Percentiles rank a stretch among this genome's conserved stretches.
These are phyloP conservation scores for Yueomyces sp. DNA, from an alignment of 805 yeast species.

Conservation along the genomic window DNA sequence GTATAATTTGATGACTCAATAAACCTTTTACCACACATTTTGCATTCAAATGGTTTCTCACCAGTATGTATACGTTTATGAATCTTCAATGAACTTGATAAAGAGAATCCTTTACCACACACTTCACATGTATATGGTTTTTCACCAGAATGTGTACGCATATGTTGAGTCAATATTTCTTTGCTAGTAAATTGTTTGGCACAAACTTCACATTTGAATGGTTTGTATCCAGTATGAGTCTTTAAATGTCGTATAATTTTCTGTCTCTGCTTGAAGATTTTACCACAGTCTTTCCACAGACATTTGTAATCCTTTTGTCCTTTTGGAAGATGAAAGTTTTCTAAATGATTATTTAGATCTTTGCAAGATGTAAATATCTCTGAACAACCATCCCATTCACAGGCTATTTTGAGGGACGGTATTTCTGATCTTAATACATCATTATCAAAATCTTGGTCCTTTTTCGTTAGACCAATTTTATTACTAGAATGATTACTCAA, in stretches of 20 bases:
- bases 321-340: slow-evolving; percentile 53
- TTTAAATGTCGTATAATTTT: slow-evolving; percentile 77
- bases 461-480: background rate
- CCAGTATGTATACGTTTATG: slow-evolving; percentile 85
- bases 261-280: slow-evolving; percentile 71
- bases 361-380: slow-evolving; percentile 36
- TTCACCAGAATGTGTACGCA: slow-evolving; percentile 79
- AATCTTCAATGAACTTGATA: slow-evolving; percentile 68
- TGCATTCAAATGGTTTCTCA: slow-evolving; percentile 72
- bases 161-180: slow-evolving; percentile 66
- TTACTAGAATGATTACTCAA: background rate
- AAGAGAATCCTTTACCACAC: slow-evolving; percentile 72
- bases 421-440: background rate
- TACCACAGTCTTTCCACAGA: slow-evolving; percentile 64
- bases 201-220: slow-evolving; percentile 61
- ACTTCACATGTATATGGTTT: slow-evolving; percentile 63
- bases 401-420: slow-evolving; percentile 1
- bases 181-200: slow-evolving; percentile 63
- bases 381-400: slow-evolving; percentile 34
- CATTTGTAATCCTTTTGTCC: slow-evolving; percentile 64
- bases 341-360: slow-evolving; percentile 60
- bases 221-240: slow-evolving; percentile 77
- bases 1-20: slow-evolving; percentile 82
- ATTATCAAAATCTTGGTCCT: background rate
- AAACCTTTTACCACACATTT: slow-evolving; percentile 71